A percentile compares a stretch with the other conserved stretches of the same genome.
These are phyloP conservation scores for Tuber aestivum DNA, from an alignment of 495 filamentous ascomycete genomes.

Conservation along the genomic window DNA sequence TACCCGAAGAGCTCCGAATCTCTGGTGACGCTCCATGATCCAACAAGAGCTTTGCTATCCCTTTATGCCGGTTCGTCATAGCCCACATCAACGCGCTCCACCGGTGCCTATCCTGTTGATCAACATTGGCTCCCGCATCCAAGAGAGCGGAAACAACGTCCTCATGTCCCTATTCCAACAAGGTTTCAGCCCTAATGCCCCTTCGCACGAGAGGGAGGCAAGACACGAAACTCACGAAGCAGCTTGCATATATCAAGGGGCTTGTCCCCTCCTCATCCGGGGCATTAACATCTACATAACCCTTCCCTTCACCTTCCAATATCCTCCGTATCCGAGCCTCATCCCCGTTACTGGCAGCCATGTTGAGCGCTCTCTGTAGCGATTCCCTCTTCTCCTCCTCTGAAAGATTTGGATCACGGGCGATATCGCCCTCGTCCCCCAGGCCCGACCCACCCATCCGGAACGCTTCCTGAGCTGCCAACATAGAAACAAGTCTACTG, in stretches of 20 bases:
- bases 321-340: slow-evolving; percentile 71
- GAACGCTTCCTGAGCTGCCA: slow-evolving; percentile 84
- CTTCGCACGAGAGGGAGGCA: neutral
- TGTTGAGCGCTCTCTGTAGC: slow-evolving; percentile 81
- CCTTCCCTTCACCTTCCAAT: slow-evolving; percentile 64
- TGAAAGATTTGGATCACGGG: slow-evolving; percentile 64
- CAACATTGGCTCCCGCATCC: slow-evolving; percentile 80
- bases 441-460: slow-evolving; percentile 61
- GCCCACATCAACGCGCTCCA: slow-evolving; percentile 99
- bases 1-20: slow-evolving; percentile 84
- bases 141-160: slow-evolving; percentile 78
- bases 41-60: slow-evolving; percentile 82
- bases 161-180: slow-evolving; percentile 68
- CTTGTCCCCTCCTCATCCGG: slow-evolving; percentile 92
- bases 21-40: slow-evolving; percentile 94
- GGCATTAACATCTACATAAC: slow-evolving; percentile 79
- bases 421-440: slow-evolving; percentile 74
- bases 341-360: slow-evolving; percentile 96
- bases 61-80: slow-evolving; percentile 96
- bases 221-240: slow-evolving; percentile 66
- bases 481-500: slow-evolving; percentile 85
- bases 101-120: slow-evolving; percentile 88
- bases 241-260: slow-evolving; percentile 95
- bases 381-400: slow-evolving; percentile 70
- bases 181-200: slow-evolving; percentile 15